Base-by-base conservation (phyloP, 169 alveolate genomes). In the Plasmodium adleri region DNA sequence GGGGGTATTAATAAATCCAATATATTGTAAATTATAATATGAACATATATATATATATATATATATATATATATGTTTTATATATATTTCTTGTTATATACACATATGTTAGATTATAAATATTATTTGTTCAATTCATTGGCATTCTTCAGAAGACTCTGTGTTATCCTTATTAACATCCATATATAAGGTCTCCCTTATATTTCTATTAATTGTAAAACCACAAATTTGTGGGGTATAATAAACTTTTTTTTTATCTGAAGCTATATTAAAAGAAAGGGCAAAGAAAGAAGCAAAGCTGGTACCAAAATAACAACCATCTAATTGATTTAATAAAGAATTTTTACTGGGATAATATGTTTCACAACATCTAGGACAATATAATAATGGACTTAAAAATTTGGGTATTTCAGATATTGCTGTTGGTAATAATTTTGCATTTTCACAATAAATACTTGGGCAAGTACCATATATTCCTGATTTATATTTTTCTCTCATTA, bases 281-380 rank as follows among this genome's bases (percentile, higher is more conserved):
- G 89, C 89, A 64, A 97, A 97, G 28, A 96, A 88, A 28, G 95
- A 98, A 3, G 99, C 98, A 73, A 97, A 95, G 39, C 97, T 94
- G 2, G 98, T 96, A 6, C 99, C 99, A 74, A 95, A 97, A 89
- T 87, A 97, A 13, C 98, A 97, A 20, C 99, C 99, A 90, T 97
- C 99, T 50, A 97, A 88, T 49, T 93, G 78, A 17, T 95, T 75
- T 71, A 95, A 87, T 62, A 96, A 88, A 62, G 94, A 73, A 52
- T 91, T 88, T 80, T 95, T 95, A 59, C 96, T 95, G 2, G 97
- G 97, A 58, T 95, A 94, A 63, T 92, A 95, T 17, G 94, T 89
- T 75, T 95, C 97, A 24, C 94, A 95, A 94, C 99, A 98, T 49
- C 95, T 70, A 9, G 99, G 98, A 67, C 99, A 97, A 75, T 93